phyloP scores from a whole-genome alignment of 208 protist species.

The Crithidia bombi region DNA sequence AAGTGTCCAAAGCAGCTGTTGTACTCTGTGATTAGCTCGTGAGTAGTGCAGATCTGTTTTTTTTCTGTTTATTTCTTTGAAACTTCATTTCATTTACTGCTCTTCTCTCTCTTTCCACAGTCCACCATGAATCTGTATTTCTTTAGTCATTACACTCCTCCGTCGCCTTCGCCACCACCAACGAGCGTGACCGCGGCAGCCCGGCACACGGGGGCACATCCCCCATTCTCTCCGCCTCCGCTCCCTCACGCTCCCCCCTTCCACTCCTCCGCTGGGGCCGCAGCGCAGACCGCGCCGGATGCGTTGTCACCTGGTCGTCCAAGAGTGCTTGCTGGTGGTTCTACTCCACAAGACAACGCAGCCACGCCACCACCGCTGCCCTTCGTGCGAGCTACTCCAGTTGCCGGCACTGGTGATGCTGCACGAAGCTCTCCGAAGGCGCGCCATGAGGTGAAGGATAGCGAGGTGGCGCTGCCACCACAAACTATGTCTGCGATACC shows the following conservation, averaged over 20 bases:
- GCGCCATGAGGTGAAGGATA: no score
- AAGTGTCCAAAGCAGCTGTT: no score
- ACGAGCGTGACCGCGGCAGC: not conserved
- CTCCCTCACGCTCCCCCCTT: not conserved
- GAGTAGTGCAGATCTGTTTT: conserved; percentile 1
- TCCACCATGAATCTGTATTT: conserved; percentile 38
- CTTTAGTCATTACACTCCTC: conserved; percentile 23
- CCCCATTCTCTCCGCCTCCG: not conserved
- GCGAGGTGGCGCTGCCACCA: not conserved
- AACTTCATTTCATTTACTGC: not conserved
- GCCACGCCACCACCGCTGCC: conserved; percentile 4
- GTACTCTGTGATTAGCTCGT: no score
- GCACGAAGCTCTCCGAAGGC: no score
- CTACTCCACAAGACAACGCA: no score
- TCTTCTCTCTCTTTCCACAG: not conserved
- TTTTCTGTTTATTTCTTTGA: not conserved
- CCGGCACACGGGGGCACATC: no score
- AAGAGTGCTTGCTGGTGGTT: no score
- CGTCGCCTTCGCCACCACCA: not conserved
- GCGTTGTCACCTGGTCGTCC: no score
- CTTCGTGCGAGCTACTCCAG: no score
- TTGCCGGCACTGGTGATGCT: no score
- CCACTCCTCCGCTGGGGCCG: not conserved
- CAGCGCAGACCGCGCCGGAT: no score
- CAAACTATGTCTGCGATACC: conserved; percentile 9